Evolutionary conservation across 2,329 filamentous ascomycete species (phyloP), one percentile per base, ranked within the genome.

Genomic region (Fusarium sp.): DNA sequence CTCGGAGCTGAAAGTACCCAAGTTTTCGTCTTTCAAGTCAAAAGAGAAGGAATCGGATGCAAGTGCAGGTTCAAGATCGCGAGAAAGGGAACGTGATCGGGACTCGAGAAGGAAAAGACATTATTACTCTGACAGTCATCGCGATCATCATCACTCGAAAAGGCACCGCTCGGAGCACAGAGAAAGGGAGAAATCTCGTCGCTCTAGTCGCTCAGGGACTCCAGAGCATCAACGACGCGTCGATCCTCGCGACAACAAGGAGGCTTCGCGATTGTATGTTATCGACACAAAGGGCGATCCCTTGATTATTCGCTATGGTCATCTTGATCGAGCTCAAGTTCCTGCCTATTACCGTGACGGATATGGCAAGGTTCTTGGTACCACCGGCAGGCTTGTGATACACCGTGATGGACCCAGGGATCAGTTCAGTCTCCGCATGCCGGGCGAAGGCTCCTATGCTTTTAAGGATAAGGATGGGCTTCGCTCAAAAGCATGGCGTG

Each of bases 221-320:
- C 48, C 64, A 43, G 69, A 66, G 18, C 68, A 67, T 10, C 69
- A 66, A n/a, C 48, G 50, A 3, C 56, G 57, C 13, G 48, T 57
- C 29, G 67, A 71, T 50, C 18, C 39, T 14, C 70, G 65, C 16
- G 64, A 69, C 24, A 66, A 45, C 13, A 60, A 64, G 14, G 67
- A 68, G 22, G 65, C 68, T 79, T 72, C 80, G 27, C 73, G 80
- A 78, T 43, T 79, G 5, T 95, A 90, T 80, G 77, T 90, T 52
- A 78, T 94, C 61, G 96, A 98, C 82, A 90, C 86, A 48, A 91
- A 91, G 78, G 95, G 96, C 0, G 96, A 98, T 78, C 85, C 88
- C 6, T 88, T 95, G 57, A 95, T 97, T 74, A 82, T 93, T 52
- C 88, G 88, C 29, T 98, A 95, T 80, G 94, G 94, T 2, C 88